These are phyloP conservation scores for Penicillium digitatum DNA, from an alignment of 2,329 filamentous ascomycete genomes.

Conservation along the genomic window DNA sequence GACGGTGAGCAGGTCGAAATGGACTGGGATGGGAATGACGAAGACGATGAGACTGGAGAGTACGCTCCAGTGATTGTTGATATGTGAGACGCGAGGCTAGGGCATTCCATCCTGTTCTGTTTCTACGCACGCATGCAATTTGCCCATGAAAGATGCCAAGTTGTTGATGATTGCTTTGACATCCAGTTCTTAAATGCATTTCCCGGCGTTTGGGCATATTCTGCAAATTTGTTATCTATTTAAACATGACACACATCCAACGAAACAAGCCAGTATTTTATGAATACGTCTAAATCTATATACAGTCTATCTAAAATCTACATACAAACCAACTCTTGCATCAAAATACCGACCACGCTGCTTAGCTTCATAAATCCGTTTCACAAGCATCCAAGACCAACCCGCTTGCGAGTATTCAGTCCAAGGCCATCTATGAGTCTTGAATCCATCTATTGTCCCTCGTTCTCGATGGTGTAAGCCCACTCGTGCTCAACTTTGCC, in stretches of 20 bases:
- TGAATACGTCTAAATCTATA: slow-evolving; percentile 3
- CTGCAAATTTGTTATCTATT: too few relatives aligned
- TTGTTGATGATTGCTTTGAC: background rate
- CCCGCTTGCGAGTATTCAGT: background rate
- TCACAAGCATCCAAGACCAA: background rate
- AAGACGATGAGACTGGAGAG: slow-evolving; percentile 62
- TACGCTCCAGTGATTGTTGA: slow-evolving; percentile 62
- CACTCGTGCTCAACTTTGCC: slow-evolving; percentile 65
- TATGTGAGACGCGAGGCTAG: slow-evolving; percentile 23
- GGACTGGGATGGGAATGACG: slow-evolving; percentile 57
- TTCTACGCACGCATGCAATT: background rate
- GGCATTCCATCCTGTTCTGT: background rate
- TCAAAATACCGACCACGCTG: background rate
- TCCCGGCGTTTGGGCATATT: background rate
- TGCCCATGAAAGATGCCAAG: background rate
- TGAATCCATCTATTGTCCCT: slow-evolving; percentile 33
- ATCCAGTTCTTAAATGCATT: background rate
- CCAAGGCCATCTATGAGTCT: background rate
- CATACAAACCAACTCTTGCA: slow-evolving; percentile 2
- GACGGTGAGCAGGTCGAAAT: slow-evolving; percentile 62
- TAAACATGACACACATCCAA: background rate
- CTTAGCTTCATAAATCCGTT: background rate
- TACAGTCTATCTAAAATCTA: slow-evolving; percentile 8
- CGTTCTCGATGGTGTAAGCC: slow-evolving; percentile 64
- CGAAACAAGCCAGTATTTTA: background rate